Evolutionary conservation across 2,329 filamentous ascomycete species (phyloP).

Genomic region (Hypoxylon sp.): DNA sequence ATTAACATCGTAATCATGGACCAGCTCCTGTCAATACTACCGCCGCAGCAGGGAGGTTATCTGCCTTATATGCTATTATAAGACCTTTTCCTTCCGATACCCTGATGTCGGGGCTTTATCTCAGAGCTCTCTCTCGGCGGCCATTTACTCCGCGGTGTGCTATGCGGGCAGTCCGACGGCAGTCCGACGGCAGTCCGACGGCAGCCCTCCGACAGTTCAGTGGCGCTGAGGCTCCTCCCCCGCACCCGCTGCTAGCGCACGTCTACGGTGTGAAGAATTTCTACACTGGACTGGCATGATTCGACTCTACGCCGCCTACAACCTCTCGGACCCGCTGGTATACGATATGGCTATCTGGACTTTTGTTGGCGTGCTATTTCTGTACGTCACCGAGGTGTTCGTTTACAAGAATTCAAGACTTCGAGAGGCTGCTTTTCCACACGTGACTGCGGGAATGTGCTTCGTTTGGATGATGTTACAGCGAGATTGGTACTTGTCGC

Average conservation of each 20-base stretch:
- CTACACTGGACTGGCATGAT: conserved; percentile 52
- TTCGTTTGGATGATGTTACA: conserved; percentile 46
- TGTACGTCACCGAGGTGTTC: conserved; percentile 47
- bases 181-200: conserved; percentile 43
- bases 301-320: conserved; percentile 52
- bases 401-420: conserved; percentile 45
- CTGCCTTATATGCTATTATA: conserved; percentile 50
- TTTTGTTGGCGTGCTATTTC: conserved; percentile 50
- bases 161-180: conserved; percentile 43
- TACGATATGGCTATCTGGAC: conserved; percentile 51
- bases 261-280: conserved; percentile 54
- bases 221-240: conserved; percentile 46
- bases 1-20: conserved; percentile 3
- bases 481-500: conserved; percentile 42
- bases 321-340: conserved; percentile 49
- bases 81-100: conserved; percentile 31
- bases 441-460: conserved; percentile 38
- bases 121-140: conserved; percentile 43
- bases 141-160: conserved; percentile 46
- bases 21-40: conserved; percentile 25
- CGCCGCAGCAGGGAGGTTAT: conserved; percentile 39
- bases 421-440: conserved; percentile 42
- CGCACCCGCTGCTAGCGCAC: conserved; percentile 49
- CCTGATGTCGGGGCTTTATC: conserved; percentile 13
- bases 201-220: conserved; percentile 45